Conservation (phyloP, 2,329 filamentous ascomycete species). For the Tolypocladium album region DNA sequence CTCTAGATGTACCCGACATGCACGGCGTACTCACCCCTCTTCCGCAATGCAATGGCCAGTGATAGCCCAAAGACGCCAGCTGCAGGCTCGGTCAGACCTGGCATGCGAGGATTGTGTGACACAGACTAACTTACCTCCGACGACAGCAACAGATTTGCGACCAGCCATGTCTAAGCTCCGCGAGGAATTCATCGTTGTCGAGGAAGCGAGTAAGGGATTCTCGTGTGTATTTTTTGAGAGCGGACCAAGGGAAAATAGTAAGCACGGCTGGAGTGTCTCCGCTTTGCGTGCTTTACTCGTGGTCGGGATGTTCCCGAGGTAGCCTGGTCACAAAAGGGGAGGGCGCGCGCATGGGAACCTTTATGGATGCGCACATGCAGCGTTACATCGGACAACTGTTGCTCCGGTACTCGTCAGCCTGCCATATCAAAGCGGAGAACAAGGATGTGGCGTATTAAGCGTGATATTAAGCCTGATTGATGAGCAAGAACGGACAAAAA, state of each 20-base stretch:
- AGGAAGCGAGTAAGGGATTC: background rate
- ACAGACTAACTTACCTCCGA: slow-evolving; percentile 4
- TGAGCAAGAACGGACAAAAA: background rate
- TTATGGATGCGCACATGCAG: background rate
- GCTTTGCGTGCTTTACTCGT: background rate
- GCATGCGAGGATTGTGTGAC: background rate
- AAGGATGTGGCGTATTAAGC: background rate
- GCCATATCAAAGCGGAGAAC: background rate
- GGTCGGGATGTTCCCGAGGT: background rate
- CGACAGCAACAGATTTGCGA: slow-evolving; percentile 5
- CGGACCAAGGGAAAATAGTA: background rate
- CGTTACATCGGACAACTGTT: background rate
- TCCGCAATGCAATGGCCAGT: slow-evolving; percentile 11
- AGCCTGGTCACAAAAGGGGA: background rate
- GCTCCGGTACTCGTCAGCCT: background rate
- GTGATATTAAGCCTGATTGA: background rate
- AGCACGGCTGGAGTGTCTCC: background rate
- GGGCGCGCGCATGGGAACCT: background rate
- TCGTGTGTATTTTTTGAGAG: no score
- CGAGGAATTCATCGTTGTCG: background rate
- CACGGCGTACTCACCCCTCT: slow-evolving; percentile 6
- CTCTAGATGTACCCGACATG: background rate
- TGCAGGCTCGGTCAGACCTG: background rate
- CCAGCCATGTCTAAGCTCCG: background rate
- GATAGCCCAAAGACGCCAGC: slow-evolving; percentile 14